A percentile compares a stretch with the other conserved stretches of the same genome.
Evolutionary conservation across 2,329 filamentous ascomycete species (phyloP).

Genomic region (Xylariales sp.): DNA sequence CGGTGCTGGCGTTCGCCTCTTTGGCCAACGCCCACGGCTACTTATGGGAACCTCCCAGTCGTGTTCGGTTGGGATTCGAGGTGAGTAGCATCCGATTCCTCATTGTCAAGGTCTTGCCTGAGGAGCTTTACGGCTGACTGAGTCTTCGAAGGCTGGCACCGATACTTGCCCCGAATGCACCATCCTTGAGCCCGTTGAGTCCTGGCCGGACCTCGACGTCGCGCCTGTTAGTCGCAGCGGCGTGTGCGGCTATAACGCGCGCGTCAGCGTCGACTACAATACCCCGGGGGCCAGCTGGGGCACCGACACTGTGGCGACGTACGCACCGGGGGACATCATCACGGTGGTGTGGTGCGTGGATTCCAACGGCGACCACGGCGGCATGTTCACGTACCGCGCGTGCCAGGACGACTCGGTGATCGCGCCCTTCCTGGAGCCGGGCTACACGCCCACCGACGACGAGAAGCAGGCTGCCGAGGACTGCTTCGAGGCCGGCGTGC

Average conservation of each 20-base stretch:
- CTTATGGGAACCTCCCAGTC: conserved; percentile 35
- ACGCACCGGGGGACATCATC: conserved; percentile 38
- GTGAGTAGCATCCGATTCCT: conserved; percentile 20
- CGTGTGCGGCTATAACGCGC: conserved; percentile 49
- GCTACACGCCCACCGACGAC: conserved; percentile 41
- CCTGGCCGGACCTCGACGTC: conserved; percentile 43
- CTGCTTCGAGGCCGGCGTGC: conserved; percentile 43
- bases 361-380: conserved; percentile 51
- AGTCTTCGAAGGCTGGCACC: conserved; percentile 35
- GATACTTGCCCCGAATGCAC: conserved; percentile 51
- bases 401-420: conserved; percentile 47
- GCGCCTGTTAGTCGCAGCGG: conserved; percentile 43
- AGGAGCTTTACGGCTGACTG: too few species aligned
- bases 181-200: conserved; percentile 46
- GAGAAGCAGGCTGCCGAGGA: conserved; percentile 51
- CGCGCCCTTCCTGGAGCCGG: conserved; percentile 42
- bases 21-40: conserved; percentile 39
- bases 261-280: conserved; percentile 50
- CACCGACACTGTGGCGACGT: conserved; percentile 34
- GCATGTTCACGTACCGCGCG: conserved; percentile 52
- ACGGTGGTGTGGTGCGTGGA: conserved; percentile 53
- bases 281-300: conserved; percentile 40
- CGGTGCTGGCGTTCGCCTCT: conserved; percentile 6
- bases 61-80: conserved; percentile 38
- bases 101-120: not conserved